phyloP scores from a whole-genome alignment of 768 basidiomycete genomes.

The Pleurotus platypus region DNA sequence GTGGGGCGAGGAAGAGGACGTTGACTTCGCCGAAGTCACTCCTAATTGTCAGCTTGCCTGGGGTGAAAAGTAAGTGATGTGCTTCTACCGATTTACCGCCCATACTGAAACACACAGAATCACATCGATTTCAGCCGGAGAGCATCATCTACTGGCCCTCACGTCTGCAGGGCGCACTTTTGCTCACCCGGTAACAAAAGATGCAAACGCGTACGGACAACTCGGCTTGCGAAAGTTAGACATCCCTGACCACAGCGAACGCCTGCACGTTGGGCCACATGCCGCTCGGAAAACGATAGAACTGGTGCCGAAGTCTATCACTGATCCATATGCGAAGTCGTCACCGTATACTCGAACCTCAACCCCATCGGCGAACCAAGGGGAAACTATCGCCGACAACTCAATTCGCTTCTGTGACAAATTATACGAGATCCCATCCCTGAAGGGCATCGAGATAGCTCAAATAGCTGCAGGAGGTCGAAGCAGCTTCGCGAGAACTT shows the following conservation, averaged over 20 bases:
- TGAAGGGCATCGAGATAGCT: slow-evolving; percentile 58
- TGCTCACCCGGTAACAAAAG: slow-evolving; percentile 67
- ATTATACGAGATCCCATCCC: slow-evolving; percentile 74
- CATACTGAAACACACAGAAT: slow-evolving; percentile 43
- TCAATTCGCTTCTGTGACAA: slow-evolving; percentile 64
- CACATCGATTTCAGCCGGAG: slow-evolving; percentile 68
- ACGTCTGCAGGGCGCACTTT: slow-evolving; percentile 76
- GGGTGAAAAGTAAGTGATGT: slow-evolving; percentile 58
- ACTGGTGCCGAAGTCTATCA: slow-evolving; percentile 52
- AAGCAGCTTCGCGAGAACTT: slow-evolving; percentile 70
- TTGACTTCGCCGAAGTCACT: slow-evolving; percentile 60
- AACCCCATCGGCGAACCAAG: slow-evolving; percentile 25
- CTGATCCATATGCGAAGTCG: slow-evolving; percentile 46
- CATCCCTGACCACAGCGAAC: slow-evolving; percentile 34
- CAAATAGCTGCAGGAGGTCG: slow-evolving; percentile 72
- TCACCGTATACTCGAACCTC: slow-evolving; percentile 36
- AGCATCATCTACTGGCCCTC: slow-evolving; percentile 67
- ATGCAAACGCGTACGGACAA: slow-evolving; percentile 80
- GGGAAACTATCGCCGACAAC: slow-evolving; percentile 28
- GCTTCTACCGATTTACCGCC: neutral
- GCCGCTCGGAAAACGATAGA: slow-evolving; percentile 41
- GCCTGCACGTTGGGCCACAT: neutral
- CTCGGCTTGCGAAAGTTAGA: slow-evolving; percentile 72
- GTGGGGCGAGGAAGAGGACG: slow-evolving; percentile 45
- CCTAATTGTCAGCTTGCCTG: slow-evolving; percentile 52